A percentile compares a stretch with the other conserved stretches of the same genome.
Conservation (phyloP, 306 rosid species). For the Trifolium pratense region DNA sequence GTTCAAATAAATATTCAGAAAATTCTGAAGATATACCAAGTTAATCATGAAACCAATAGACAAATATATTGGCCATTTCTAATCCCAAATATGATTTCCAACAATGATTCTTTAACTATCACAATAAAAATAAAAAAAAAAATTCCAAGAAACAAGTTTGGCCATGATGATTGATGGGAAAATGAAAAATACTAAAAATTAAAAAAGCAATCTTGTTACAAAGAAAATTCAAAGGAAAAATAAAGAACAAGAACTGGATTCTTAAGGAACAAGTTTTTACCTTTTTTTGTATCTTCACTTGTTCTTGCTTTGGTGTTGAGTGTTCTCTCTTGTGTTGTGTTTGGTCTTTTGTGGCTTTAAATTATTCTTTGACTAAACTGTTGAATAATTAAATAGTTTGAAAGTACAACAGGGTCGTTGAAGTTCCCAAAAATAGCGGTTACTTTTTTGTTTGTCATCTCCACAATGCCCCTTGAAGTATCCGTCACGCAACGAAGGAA, state of each 20-base stretch:
- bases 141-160: constrained; percentile 15
- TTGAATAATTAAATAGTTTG: background rate
- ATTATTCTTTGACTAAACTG: constrained; percentile 2
- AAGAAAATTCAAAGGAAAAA: constrained; percentile 3
- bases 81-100: background rate
- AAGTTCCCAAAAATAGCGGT: constrained; percentile 37
- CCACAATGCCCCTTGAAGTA: constrained; percentile 27
- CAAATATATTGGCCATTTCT: background rate
- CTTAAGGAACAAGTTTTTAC: constrained; percentile 40
- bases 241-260: constrained; percentile 20
- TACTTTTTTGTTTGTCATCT: constrained; percentile 10
- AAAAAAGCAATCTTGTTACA: background rate
- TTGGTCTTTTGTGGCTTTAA: constrained; percentile 22
- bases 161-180: constrained; percentile 5
- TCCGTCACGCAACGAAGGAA: background rate
- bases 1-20: constrained; percentile 1
- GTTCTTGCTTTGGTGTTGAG: background rate
- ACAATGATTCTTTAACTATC: background rate
- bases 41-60: background rate
- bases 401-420: constrained; percentile 35
- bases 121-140: background rate
- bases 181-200: background rate
- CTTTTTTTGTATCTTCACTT: constrained; percentile 6
- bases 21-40: constrained; percentile 6
- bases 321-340: background rate